A percentile compares a stretch with the other conserved stretches of the same genome.
Conservation (phyloP, 306 rosid species). For the Hippophae gyantsensis region DNA sequence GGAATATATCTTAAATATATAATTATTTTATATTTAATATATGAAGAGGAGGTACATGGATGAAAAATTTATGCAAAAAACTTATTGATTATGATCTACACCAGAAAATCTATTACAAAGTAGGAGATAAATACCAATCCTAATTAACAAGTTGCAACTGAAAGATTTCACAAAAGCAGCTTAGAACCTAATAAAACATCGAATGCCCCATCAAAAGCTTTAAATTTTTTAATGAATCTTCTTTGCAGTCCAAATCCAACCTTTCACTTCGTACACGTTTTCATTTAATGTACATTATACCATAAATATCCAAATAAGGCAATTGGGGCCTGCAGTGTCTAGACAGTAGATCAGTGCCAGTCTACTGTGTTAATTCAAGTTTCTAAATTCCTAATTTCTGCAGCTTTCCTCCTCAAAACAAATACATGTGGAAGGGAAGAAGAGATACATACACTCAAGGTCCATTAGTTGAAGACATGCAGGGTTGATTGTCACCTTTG, state of each 20-base stretch:
- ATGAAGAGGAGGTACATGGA: too few relatives aligned
- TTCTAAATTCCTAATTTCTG: conserved; percentile 54
- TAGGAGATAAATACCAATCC: not conserved
- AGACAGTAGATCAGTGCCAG: conserved; percentile 23
- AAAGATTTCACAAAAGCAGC: conserved; percentile 8
- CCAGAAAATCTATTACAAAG: not conserved
- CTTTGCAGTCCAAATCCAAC: conserved; percentile 17
- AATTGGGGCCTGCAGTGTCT: conserved; percentile 25
- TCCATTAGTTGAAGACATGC: conserved; percentile 21
- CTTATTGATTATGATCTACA: not conserved
- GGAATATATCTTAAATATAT: too few relatives aligned
- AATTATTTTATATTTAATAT: too few relatives aligned
- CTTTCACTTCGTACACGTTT: conserved; percentile 24
- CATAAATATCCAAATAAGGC: conserved; percentile 17
- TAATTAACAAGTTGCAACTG: not conserved
- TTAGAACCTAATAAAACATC: not conserved
- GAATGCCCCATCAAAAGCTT: conserved; percentile 9
- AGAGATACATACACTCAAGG: conserved; percentile 35
- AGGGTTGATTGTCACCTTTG: conserved; percentile 49
- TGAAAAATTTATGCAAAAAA: too few relatives aligned
- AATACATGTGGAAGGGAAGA: conserved; percentile 35
- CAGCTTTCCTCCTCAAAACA: conserved; percentile 47
- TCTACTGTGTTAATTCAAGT: conserved; percentile 32
- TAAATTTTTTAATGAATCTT: not conserved
- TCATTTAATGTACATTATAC: conserved; percentile 25